Evolutionary conservation across 805 yeast species (phyloP), one percentile per base, ranked within the genome.

Genomic region (Candida pseudofarinosa): DNA sequence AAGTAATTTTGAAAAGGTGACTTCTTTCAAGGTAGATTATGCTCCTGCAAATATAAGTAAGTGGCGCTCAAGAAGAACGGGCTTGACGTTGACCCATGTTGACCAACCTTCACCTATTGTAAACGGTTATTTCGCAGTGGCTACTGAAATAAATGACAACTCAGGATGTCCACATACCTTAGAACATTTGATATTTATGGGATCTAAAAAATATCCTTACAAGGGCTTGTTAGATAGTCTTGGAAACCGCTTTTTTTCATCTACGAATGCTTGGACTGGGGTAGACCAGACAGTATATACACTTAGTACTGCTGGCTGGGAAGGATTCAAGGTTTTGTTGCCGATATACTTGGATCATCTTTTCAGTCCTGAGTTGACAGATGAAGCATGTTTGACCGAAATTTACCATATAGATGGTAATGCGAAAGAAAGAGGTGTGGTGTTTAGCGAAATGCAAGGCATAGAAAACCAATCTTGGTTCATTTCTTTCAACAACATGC

Each of bases 181-280:
- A 40, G 99, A 93, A 65, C 99, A 93, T 65, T 71, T 93, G 61
- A 76, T 91, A 31, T 93, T 93, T 62, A 87, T 89, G 96, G 99
- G 99, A 1, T 87, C 96, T 2, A 72, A 83, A 49, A 80, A 82
- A 44, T 87, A 81, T 54, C 98, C 98, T 0, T 91, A 84, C 62
- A 91, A 91, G 62, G 98, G 99, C 6, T 69, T 90, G 38, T 69
- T 93, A 38, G 99, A 93, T 57, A 82, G 82, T 8, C 73, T 90
- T 40, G 96, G 97, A 4, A 88, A 88, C 56, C 66, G 86, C 43
- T 82, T 88, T 48, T 85, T 83, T 63, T 85, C 96, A 1, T 74
- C 80, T 4, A 93, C 98, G 0, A 93, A 93, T 58, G 99, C 99
- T 0, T 90, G 97, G 97, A 93, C 99, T 0, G 88, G 85, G 0